These are phyloP conservation scores for Leccinum aurantiacum DNA, from an alignment of 768 basidiomycete genomes.

Conservation along the genomic window DNA sequence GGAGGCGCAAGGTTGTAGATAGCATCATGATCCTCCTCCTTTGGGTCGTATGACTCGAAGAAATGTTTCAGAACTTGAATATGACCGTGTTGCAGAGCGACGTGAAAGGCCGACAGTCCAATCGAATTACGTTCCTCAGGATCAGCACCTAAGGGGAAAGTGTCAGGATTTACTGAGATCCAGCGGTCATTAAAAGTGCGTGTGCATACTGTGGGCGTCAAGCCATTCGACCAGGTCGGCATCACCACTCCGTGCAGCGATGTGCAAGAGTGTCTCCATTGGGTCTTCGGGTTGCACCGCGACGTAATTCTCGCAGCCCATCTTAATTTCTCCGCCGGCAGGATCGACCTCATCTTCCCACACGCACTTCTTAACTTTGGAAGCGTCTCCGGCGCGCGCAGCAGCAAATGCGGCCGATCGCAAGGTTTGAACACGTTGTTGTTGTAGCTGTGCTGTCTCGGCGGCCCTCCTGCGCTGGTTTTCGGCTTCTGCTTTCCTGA, in stretches of 20 bases:
- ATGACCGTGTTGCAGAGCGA: slow-evolving; percentile 56
- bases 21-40: slow-evolving; percentile 45
- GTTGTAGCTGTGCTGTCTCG: slow-evolving; percentile 45
- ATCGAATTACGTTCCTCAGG: slow-evolving; percentile 64
- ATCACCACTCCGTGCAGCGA: slow-evolving; percentile 58
- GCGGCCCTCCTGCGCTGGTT: slow-evolving; percentile 47
- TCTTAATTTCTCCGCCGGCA: slow-evolving; percentile 65
- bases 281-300: slow-evolving; percentile 47
- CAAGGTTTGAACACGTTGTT: slow-evolving; percentile 50
- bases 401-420: slow-evolving; percentile 67
- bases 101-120: slow-evolving; percentile 64
- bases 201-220: slow-evolving; percentile 62
- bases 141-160: slow-evolving; percentile 56
- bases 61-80: slow-evolving; percentile 56
- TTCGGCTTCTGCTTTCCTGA: slow-evolving; percentile 57
- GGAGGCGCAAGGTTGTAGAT: slow-evolving; percentile 48
- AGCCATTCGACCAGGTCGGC: slow-evolving; percentile 65
- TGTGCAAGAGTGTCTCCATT: slow-evolving; percentile 70
- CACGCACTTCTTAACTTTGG: slow-evolving; percentile 59
- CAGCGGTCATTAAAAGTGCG: slow-evolving; percentile 24
- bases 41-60: slow-evolving; percentile 58
- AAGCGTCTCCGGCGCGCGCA: slow-evolving; percentile 54
- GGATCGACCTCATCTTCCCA: slow-evolving; percentile 74
- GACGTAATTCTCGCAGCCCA: slow-evolving; percentile 54
- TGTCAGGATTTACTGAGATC: slow-evolving; percentile 20